phyloP scores from a whole-genome alignment of 306 rosid genomes.

The Sicyos edulis region DNA sequence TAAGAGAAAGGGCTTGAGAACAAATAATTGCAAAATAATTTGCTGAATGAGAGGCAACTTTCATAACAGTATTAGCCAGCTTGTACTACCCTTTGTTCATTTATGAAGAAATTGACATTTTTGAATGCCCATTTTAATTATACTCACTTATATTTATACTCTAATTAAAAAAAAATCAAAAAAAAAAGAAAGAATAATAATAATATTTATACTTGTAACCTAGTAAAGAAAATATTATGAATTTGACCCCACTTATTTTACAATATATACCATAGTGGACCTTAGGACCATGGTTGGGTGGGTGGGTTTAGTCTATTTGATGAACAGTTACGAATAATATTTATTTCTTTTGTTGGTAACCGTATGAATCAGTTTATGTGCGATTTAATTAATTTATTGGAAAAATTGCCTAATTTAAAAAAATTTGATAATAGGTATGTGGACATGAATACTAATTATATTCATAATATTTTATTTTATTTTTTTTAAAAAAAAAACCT shows the following conservation, averaged over 20 bases:
- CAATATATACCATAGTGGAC: neutral
- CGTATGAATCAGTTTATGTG: no score
- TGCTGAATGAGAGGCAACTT: neutral
- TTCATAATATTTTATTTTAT: no score
- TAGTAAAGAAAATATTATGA: neutral
- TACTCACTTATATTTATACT: neutral
- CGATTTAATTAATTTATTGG: no score
- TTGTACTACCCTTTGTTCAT: neutral
- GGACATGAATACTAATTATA: no score
- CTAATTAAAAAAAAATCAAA: no score
- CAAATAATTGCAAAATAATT: neutral
- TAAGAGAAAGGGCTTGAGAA: neutral
- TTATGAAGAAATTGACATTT: neutral
- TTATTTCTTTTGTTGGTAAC: no score
- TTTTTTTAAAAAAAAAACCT: no score
- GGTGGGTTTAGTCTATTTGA: neutral
- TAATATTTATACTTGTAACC: neutral
- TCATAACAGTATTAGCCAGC: neutral
- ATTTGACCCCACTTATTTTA: conserved; percentile 8
- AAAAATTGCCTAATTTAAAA: no score
- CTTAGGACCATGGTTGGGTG: neutral
- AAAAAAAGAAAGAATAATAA: no score
- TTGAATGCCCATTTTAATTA: neutral
- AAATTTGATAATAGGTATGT: no score
- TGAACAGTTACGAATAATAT: neutral